A percentile compares a stretch with the other conserved stretches of the same genome.
These are phyloP conservation scores for Pulveroboletus frians DNA, from an alignment of 768 basidiomycete genomes.

Conservation along the genomic window DNA sequence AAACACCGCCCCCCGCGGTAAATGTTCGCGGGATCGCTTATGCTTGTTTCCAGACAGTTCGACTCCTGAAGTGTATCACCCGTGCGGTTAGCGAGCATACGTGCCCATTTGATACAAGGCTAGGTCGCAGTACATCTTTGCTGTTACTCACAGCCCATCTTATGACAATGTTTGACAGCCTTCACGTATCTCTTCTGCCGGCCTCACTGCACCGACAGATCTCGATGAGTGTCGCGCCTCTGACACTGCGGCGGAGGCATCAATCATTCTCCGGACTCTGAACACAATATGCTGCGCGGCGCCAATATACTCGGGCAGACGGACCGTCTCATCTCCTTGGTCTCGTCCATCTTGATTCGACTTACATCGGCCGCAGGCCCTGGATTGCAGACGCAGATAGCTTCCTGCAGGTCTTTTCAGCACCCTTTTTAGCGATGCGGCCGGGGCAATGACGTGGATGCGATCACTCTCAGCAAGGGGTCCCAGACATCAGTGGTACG, in stretches of 20 bases:
- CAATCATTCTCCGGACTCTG: background rate
- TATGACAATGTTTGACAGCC: conserved; percentile 1
- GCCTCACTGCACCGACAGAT: background rate
- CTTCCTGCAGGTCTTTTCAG: background rate
- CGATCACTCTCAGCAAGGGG: background rate
- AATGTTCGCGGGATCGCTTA: conserved; percentile 33
- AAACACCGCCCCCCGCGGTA: conserved; percentile 20
- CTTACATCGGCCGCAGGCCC: background rate
- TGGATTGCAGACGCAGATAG: background rate
- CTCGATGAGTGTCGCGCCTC: conserved; percentile 6
- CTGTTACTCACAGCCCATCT: background rate
- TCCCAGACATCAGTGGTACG: too few relatives aligned
- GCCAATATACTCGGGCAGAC: background rate
- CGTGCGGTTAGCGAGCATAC: background rate
- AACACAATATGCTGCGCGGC: background rate
- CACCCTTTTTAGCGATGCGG: background rate
- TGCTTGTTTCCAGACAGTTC: background rate
- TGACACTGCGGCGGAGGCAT: conserved; percentile 5
- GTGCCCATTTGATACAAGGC: background rate
- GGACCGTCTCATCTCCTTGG: background rate
- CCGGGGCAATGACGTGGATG: background rate
- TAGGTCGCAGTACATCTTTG: background rate
- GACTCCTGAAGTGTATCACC: background rate
- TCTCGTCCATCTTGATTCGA: background rate
- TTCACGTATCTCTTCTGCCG: background rate